Evolutionary conservation across 2,329 filamentous ascomycete genomes (phyloP).

Genomic region (Claviceps purpurea): DNA sequence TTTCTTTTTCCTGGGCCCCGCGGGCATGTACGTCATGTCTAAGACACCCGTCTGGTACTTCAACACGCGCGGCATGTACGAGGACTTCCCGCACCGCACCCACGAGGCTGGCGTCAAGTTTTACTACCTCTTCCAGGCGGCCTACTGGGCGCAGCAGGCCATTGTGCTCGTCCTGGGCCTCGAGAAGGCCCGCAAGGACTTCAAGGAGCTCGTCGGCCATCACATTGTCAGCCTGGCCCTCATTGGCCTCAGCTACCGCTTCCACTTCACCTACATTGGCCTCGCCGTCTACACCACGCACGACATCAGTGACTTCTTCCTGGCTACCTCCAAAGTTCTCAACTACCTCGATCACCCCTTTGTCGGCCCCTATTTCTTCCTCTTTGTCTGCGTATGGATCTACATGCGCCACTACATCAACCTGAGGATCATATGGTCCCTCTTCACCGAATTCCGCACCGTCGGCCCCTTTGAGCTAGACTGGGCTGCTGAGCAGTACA

Average conservation of each 20-base stretch:
- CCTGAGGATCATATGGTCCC: constrained; percentile 59
- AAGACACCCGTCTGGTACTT: constrained; percentile 92
- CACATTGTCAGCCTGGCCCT: constrained; percentile 79
- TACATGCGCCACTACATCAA: constrained; percentile 84
- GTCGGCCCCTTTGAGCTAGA: constrained; percentile 63
- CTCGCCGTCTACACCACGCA: constrained; percentile 88
- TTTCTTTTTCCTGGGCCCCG: constrained; percentile 70
- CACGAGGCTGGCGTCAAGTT: constrained; percentile 80
- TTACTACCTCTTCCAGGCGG: constrained; percentile 88
- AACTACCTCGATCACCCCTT: constrained; percentile 77
- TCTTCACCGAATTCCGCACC: constrained; percentile 62
- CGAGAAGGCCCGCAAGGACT: constrained; percentile 91
- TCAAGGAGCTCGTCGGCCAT: constrained; percentile 82
- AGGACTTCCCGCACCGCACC: constrained; percentile 69
- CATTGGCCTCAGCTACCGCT: constrained; percentile 79
- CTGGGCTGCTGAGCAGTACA: constrained; percentile 67
- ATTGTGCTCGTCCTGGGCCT: constrained; percentile 76
- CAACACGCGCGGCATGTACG: constrained; percentile 83
- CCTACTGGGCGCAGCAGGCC: constrained; percentile 91
- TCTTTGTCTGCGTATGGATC: constrained; percentile 75
- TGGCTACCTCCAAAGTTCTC: constrained; percentile 81
- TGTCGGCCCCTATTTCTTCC: constrained; percentile 70
- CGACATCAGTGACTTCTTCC: constrained; percentile 90
- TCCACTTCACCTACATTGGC: constrained; percentile 94
- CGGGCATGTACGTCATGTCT: constrained; percentile 82